Conservation (phyloP, 805 yeast species). For the Kluyveromyces dobzhanskii region DNA sequence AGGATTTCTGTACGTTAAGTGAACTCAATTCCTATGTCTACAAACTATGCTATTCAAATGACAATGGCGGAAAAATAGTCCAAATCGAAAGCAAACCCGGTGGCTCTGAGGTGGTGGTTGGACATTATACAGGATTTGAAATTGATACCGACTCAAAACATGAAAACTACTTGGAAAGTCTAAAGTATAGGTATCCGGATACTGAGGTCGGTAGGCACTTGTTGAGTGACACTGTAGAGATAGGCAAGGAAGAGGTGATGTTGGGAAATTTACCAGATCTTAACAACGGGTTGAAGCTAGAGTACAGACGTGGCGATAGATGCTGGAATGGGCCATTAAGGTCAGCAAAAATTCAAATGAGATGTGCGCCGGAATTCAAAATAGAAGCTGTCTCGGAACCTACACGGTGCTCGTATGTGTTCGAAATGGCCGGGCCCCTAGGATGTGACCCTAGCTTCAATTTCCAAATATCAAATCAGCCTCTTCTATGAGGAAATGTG, state of each 20-base stretch:
- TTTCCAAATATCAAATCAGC: constrained; percentile 9
- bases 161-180: constrained; percentile 15
- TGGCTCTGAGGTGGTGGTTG: constrained; percentile 21
- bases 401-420: constrained; percentile 73
- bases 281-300: constrained; percentile 28
- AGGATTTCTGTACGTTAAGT: constrained; percentile 6
- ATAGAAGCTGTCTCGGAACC: constrained; percentile 66
- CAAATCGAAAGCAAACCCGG: constrained; percentile 20
- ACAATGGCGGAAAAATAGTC: constrained; percentile 10
- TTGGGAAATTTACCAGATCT: constrained; percentile 27
- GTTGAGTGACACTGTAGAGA: constrained; percentile 12
- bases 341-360: constrained; percentile 51
- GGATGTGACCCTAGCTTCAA: constrained; percentile 29
- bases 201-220: constrained; percentile 19
- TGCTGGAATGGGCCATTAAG: constrained; percentile 96
- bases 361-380: constrained; percentile 53
- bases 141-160: constrained; percentile 13
- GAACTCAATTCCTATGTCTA: constrained; percentile 19
- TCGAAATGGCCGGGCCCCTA: constrained; percentile 37
- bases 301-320: constrained; percentile 55
- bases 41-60: constrained; percentile 16
- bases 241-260: constrained; percentile 14
- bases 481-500: no score
- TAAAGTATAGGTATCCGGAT: constrained; percentile 18
- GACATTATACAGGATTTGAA: constrained; percentile 11